phyloP scores from a whole-genome alignment of 2,329 filamentous ascomycete species.

The Aspergillus bombycis region DNA sequence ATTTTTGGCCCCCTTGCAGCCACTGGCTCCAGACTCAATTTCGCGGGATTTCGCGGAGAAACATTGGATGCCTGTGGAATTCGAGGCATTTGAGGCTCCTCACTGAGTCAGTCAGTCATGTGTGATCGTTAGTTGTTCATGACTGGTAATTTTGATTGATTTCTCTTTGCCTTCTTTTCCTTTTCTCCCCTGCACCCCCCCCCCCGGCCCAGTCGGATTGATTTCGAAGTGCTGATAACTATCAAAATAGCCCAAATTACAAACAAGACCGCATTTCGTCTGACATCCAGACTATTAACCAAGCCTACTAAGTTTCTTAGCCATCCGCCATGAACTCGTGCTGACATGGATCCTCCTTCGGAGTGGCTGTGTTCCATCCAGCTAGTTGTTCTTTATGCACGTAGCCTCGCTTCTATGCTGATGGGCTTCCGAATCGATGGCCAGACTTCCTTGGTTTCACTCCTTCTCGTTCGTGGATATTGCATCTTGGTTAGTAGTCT shows the following conservation, averaged over 20 bases:
- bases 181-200: neutral
- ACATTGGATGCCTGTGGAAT: neutral
- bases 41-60: neutral
- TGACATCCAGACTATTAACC: neutral
- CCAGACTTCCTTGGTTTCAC: neutral
- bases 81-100: neutral
- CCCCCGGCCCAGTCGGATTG: neutral
- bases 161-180: neutral
- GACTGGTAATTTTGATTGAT: neutral
- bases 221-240: neutral
- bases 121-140: neutral
- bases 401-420: slow-evolving; percentile 11
- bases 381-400: neutral
- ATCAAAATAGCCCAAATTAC: neutral
- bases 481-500: neutral
- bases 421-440: neutral
- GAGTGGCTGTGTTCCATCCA: slow-evolving; percentile 17
- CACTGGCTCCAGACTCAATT: neutral
- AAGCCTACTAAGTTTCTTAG: slow-evolving; percentile 1
- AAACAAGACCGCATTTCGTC: neutral
- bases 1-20: slow-evolving; percentile 6
- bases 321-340: neutral
- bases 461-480: neutral
- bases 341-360: slow-evolving; percentile 11
- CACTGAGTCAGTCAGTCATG: neutral